A percentile compares a stretch with the other conserved stretches of the same genome.
phyloP scores from a whole-genome alignment of 2,329 filamentous ascomycete genomes.

The Colletotrichum spaethianum region DNA sequence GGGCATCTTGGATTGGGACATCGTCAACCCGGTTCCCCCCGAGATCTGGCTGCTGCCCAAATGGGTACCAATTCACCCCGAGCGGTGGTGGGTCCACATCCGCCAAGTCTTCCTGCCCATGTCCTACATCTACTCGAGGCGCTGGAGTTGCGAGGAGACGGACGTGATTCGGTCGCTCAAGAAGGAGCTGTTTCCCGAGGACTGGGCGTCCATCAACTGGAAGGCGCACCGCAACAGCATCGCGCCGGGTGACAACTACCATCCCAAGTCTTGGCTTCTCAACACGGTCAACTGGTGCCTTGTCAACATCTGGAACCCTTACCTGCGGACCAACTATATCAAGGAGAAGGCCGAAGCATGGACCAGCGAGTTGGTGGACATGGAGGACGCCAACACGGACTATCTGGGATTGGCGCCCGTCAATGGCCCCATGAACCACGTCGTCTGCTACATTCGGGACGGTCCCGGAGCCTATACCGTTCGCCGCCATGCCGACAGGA shows the following conservation, averaged over 20 bases:
- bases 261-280: slow-evolving; percentile 89
- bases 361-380: slow-evolving; percentile 85
- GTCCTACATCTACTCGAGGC: slow-evolving; percentile 89
- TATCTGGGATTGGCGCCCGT: slow-evolving; percentile 90
- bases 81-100: slow-evolving; percentile 99
- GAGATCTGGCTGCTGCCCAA: slow-evolving; percentile 95
- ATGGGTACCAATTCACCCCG: slow-evolving; percentile 90
- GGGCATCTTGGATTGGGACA: slow-evolving; percentile 88
- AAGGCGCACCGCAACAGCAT: slow-evolving; percentile 85
- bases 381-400: slow-evolving; percentile 94
- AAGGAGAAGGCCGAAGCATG: slow-evolving; percentile 83
- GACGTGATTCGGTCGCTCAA: slow-evolving; percentile 80
- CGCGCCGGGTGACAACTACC: slow-evolving; percentile 85
- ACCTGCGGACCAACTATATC: slow-evolving; percentile 76
- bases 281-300: slow-evolving; percentile 84
- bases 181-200: slow-evolving; percentile 85
- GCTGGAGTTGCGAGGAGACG: slow-evolving; percentile 83
- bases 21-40: slow-evolving; percentile 93
- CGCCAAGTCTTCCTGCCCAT: slow-evolving; percentile 96
- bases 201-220: slow-evolving; percentile 86
- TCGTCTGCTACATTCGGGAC: slow-evolving; percentile 87
- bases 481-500: slow-evolving; percentile 81
- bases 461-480: slow-evolving; percentile 82
- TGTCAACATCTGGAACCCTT: slow-evolving; percentile 85
- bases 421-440: slow-evolving; percentile 90